These are phyloP conservation scores for Diaporthe aspalathi DNA, from an alignment of 2,329 filamentous ascomycete species.

Conservation along the genomic window DNA sequence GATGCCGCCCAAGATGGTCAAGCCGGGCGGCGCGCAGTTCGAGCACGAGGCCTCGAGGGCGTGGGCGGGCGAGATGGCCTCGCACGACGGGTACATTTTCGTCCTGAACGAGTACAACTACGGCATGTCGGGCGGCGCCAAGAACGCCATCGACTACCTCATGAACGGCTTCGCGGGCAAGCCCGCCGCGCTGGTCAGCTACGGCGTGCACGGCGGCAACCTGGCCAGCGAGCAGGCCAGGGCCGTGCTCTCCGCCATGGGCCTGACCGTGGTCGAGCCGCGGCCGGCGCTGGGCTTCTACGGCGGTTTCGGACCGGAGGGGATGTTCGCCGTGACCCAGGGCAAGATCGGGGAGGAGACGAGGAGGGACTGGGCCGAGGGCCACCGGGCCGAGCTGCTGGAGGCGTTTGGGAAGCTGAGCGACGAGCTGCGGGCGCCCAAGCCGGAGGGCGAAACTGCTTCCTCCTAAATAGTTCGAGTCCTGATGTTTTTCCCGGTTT, in stretches of 20 bases:
- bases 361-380: conserved; percentile 25
- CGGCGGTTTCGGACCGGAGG: conserved; percentile 19
- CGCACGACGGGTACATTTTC: conserved; percentile 60
- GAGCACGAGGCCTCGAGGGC: conserved; percentile 54
- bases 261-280: conserved; percentile 40
- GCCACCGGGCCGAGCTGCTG: conserved; percentile 21
- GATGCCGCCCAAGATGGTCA: conserved; percentile 40
- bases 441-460: conserved; percentile 3
- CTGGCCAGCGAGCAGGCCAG: conserved; percentile 46
- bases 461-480: neutral
- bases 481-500: neutral
- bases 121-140: conserved; percentile 63
- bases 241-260: conserved; percentile 37
- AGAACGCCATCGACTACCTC: conserved; percentile 73
- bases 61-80: conserved; percentile 58
- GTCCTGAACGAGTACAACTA: conserved; percentile 69
- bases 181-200: conserved; percentile 63
- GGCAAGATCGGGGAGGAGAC: conserved; percentile 27
- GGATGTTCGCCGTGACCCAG: conserved; percentile 8
- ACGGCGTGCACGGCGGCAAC: conserved; percentile 54
- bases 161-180: conserved; percentile 69
- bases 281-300: conserved; percentile 15
- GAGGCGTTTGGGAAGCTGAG: conserved; percentile 27
- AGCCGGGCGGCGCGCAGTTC: conserved; percentile 52
- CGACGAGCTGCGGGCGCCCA: conserved; percentile 7